Base-by-base conservation (phyloP, 2,329 filamentous ascomycete species). In the Alternaria consortialis region DNA sequence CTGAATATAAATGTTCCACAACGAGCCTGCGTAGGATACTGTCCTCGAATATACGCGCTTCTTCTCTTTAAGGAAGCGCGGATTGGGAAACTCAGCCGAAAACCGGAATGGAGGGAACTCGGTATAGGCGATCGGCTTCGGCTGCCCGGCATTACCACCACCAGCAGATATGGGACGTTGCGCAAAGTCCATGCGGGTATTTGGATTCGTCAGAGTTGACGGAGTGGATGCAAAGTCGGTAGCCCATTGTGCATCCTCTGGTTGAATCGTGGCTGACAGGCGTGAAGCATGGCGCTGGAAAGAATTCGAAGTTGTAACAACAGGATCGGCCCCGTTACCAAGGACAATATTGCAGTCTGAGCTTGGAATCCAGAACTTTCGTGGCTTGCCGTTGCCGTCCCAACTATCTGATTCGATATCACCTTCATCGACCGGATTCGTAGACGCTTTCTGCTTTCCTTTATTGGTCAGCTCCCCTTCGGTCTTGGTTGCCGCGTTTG, bases 1-100 rank as follows among this genome's bases (percentile, higher is more conserved):
- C 66, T 87, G 86, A 11, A 88, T 86, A 71, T 87, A 88, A n/a
- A 88, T 84, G 65, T 88, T 88, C 86, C 86, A 88, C 15, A 86
- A 75, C 17, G 81, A 84, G 2, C 86, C 86, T 4, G 85, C 85
- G 61, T 88, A 88, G 67, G 86, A 87, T 5, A 87, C 84, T 3
- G 85, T 87, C 32, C 84, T 81, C 11, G 83, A 85, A 70, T 87
- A 87, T 8, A 87, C 83, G 0, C 85, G 79, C 71, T 87, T 87
- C 76, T 85, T 86, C 69, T 87, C 85, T 60, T 87, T 87, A 25
- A 87, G 75, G 7, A 83, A 80, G 15, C 84, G 79, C 1, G 86
- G 84, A 62, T 85, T 85, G 0, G 84, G 84, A 53, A 88, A 87
- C 60, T 87, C 85, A 13, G 83, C 85, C 11, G 84, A 83, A 63